phyloP scores from a whole-genome alignment of 306 rosid genomes.

The Cucumis melo region DNA sequence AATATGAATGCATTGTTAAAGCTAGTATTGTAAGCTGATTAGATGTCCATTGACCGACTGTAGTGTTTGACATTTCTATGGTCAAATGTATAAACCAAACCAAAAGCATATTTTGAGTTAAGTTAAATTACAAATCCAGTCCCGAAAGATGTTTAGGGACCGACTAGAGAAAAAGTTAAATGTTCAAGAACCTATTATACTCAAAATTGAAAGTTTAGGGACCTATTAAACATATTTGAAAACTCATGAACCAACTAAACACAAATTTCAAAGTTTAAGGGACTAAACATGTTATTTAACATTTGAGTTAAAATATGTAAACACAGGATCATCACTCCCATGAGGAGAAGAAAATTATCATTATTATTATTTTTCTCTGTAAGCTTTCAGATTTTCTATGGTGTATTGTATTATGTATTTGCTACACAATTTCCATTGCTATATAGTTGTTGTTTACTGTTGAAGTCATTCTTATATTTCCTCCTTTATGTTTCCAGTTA shows the following conservation, averaged over 20 bases:
- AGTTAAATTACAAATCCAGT: background rate
- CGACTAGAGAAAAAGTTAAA: too few relatives aligned
- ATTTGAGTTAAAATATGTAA: background rate
- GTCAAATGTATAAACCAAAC: background rate
- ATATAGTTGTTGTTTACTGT: background rate
- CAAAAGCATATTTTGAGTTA: background rate
- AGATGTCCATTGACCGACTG: background rate
- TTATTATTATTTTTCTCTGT: background rate
- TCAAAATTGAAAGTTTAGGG: too few relatives aligned
- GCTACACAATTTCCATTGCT: background rate
- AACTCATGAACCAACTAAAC: too few relatives aligned
- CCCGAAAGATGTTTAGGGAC: too few relatives aligned
- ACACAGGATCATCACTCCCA: background rate
- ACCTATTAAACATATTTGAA: too few relatives aligned
- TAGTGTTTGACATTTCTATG: background rate
- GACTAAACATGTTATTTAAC: too few relatives aligned
- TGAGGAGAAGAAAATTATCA: background rate
- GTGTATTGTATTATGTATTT: background rate
- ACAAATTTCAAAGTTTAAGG: too few relatives aligned
- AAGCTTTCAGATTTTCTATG: background rate
- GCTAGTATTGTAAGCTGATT: background rate
- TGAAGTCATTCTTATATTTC: background rate
- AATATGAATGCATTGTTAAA: background rate
- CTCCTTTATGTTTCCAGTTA: slow-evolving; percentile 23
- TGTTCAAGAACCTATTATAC: too few relatives aligned